These are phyloP conservation scores for Metarhizium guizhouense DNA, from an alignment of 2,329 filamentous ascomycete genomes.

Conservation along the genomic window DNA sequence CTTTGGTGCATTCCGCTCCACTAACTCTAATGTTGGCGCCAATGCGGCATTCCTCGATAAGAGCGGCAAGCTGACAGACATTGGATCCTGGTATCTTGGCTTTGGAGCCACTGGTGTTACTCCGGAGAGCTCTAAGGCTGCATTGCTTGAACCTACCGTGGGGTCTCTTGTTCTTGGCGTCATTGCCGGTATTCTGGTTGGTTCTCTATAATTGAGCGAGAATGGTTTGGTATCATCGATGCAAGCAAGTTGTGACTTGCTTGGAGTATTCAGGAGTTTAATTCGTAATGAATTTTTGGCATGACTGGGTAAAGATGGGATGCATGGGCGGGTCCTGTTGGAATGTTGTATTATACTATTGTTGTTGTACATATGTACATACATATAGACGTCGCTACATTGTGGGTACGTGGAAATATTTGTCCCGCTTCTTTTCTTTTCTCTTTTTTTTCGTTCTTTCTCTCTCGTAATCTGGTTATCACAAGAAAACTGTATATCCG, in stretches of 20 bases:
- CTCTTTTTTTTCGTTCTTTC: too few species aligned
- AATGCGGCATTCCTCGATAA: conserved; percentile 63
- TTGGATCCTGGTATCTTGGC: conserved; percentile 72
- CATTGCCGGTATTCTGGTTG: conserved; percentile 1
- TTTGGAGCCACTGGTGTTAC: conserved; percentile 34
- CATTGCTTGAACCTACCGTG: background rate
- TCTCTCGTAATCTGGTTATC: too few species aligned
- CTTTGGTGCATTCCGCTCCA: conserved; percentile 65
- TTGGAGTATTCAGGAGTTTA: background rate
- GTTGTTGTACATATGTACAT: background rate
- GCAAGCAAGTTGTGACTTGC: background rate
- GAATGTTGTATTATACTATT: background rate
- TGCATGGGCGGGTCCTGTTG: background rate
- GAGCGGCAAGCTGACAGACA: conserved; percentile 61
- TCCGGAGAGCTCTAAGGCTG: conserved; percentile 18
- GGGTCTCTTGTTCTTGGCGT: conserved; percentile 1
- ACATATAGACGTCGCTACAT: background rate
- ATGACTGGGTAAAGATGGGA: background rate
- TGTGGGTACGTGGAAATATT: background rate
- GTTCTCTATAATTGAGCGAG: background rate
- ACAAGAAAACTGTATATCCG: too few species aligned
- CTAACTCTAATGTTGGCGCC: conserved; percentile 63
- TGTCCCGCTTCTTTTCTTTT: too few species aligned
- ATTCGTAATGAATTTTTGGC: background rate
- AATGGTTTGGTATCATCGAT: background rate